Conservation (phyloP, 2,329 filamentous ascomycete species). For the Stagonosporopsis chrysanthemi region DNA sequence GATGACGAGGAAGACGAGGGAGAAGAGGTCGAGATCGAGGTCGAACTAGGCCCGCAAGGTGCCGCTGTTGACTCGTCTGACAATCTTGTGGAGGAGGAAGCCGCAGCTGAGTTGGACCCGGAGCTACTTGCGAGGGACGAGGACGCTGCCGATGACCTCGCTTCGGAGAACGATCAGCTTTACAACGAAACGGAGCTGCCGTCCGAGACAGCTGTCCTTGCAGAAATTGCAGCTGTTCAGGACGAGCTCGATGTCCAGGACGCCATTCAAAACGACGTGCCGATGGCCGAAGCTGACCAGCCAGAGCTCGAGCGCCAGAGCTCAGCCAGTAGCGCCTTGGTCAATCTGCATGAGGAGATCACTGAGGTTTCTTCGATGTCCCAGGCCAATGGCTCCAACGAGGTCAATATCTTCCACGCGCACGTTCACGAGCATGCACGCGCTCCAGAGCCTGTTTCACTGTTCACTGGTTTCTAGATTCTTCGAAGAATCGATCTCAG, state of each 20-base stretch:
- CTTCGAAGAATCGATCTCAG: no score
- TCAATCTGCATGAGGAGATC: conserved; percentile 8
- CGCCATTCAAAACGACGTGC: background rate
- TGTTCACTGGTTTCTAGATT: background rate
- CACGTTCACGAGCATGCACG: conserved; percentile 2
- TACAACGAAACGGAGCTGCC: conserved; percentile 11
- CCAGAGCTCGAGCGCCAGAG: background rate
- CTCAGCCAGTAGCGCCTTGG: background rate
- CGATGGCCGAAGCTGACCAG: background rate
- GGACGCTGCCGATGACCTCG: background rate
- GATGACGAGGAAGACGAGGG: conserved; percentile 19
- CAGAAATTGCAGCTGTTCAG: conserved; percentile 13
- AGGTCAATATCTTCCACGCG: conserved; percentile 1
- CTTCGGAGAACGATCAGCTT: background rate
- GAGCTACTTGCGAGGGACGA: background rate
- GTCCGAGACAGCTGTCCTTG: conserved; percentile 13
- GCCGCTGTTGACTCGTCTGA: background rate
- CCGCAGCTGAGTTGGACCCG: background rate
- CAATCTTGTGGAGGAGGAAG: background rate
- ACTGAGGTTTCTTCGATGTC: conserved; percentile 5
- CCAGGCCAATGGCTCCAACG: conserved; percentile 8
- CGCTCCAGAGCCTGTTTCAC: background rate
- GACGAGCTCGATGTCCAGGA: conserved; percentile 1
- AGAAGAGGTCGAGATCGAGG: conserved; percentile 4
- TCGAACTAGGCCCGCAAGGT: conserved; percentile 10